These are phyloP conservation scores for Vanrija sp. DNA, from an alignment of 1,284 basidiomycete genomes.

Conservation along the genomic window DNA sequence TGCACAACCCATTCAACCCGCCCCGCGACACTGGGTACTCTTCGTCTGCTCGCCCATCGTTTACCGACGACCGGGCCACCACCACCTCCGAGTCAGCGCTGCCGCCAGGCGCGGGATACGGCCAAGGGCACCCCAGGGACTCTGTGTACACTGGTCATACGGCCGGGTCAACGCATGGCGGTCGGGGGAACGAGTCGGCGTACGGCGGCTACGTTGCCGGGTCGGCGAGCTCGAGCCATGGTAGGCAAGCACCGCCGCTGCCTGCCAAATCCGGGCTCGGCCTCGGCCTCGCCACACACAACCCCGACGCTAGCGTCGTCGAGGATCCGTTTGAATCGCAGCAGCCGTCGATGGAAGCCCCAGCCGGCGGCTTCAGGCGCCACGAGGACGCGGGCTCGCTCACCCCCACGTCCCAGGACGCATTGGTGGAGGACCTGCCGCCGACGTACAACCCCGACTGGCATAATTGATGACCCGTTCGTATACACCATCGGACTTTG, in stretches of 20 bases:
- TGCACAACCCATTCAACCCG: not conserved
- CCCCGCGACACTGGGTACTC: not conserved
- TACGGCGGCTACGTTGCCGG: not conserved
- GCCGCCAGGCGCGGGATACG: not conserved
- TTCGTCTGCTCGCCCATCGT: not conserved
- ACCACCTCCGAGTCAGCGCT: not conserved
- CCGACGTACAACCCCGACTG: conserved; percentile 41
- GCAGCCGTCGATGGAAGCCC: conserved; percentile 22
- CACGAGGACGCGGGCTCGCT: conserved; percentile 41
- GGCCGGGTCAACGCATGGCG: not conserved
- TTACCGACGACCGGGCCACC: no score
- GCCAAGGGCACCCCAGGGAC: not conserved
- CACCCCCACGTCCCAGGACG: not conserved
- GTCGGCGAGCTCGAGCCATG: no score
- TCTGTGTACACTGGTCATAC: not conserved
- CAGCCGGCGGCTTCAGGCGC: conserved; percentile 31
- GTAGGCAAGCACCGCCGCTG: not conserved
- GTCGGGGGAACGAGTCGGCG: not conserved
- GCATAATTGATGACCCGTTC: conserved; percentile 1
- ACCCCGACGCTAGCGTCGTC: not conserved
- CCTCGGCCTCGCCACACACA: not conserved
- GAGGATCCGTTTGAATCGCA: conserved; percentile 3
- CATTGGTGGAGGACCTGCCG: conserved; percentile 36
- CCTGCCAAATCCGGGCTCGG: conserved; percentile 2
- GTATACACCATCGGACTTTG: not conserved